Conservation (phyloP, 208 protist genomes). For the Trypanosoma theileri region DNA sequence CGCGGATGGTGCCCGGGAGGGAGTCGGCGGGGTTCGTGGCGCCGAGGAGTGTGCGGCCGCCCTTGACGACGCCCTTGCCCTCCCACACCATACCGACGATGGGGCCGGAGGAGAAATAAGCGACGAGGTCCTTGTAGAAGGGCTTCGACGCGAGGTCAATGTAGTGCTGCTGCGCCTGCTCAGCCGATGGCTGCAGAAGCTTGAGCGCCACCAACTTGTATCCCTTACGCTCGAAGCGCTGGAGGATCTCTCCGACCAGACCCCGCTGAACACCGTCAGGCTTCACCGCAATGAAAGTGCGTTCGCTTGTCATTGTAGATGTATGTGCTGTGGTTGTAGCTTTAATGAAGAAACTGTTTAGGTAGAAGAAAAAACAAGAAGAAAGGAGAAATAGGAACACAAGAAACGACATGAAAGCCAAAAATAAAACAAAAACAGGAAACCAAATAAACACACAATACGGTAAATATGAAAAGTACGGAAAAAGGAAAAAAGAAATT, state of each 20-base stretch:
- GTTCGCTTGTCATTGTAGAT: constrained; percentile 72
- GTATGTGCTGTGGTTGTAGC: too few relatives aligned
- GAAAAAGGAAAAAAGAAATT: too few relatives aligned
- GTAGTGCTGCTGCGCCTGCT: constrained; percentile 91
- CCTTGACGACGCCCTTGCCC: constrained; percentile 94
- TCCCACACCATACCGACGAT: constrained; percentile 98
- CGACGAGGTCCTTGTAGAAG: constrained; percentile 94
- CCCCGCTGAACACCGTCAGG: constrained; percentile 94
- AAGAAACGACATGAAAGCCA: constrained; percentile 19
- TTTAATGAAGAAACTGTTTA: not conserved
- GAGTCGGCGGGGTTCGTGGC: constrained; percentile 94
- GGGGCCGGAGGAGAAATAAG: constrained; percentile 96
- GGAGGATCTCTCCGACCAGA: constrained; percentile 95
- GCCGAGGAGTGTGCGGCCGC: constrained; percentile 94
- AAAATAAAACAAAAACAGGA: constrained; percentile 9
- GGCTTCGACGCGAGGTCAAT: constrained; percentile 86
- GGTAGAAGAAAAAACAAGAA: constrained; percentile 7
- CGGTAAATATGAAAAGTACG: too few relatives aligned
- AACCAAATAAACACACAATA: constrained; percentile 1
- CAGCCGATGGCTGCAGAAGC: constrained; percentile 77
- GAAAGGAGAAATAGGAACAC: constrained; percentile 10
- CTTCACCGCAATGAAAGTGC: constrained; percentile 96
- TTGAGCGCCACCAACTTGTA: constrained; percentile 96
- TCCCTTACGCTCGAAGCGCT: constrained; percentile 94
- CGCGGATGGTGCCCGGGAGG: constrained; percentile 96